Base-by-base conservation (phyloP, 2,329 filamentous ascomycete genomes). In the Epichloe festucae region DNA sequence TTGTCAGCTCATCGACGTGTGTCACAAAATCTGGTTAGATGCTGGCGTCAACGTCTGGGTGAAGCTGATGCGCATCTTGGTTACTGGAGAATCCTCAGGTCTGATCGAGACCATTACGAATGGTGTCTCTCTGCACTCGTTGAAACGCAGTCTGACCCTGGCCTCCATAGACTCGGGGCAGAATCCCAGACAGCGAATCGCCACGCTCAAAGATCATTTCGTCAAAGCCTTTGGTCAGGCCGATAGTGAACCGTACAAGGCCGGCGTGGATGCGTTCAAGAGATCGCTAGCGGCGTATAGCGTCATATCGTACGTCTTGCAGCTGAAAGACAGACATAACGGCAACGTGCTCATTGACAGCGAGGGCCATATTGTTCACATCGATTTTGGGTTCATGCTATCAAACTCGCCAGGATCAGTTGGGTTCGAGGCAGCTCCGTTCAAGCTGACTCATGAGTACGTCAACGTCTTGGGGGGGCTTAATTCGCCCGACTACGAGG, bases 301-400 rank as follows among this genome's bases (percentile, higher is more conserved):
- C 68, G 82, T 91, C 57, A 88, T 93, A 55, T 87, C 82, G 52
- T 93, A 93, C 63, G 73, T 93, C 48, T 73, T 93, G 50, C 87
- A 93, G 67, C 78, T 93, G 54, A 93, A 93, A 65, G 87, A 93
- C 62, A 77, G 87, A 12, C 87, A 93, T 65, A 93, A 93, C 63
- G 87, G 87, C 51, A 93, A 93, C 62, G 85, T 93, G 14, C 76
- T 93, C 54, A 85, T 93, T 60, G 87, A 91, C 66, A 89, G 86
- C 60, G 84, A 88, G 65, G 87, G 87, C 10, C 87, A 93, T 63
- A 89, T 91, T 52, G 82, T 93, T 54, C 87, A 93, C 63, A 93
- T 93, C 55, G 87, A 93, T 67, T 93, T 93, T 66, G 87, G 87
- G 51, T 93, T 93, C 65, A 91, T 93, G 85, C 73, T 93, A 36